A percentile compares a stretch with the other conserved stretches of the same genome.
phyloP scores from a whole-genome alignment of 2,329 filamentous ascomycete genomes.

The Ophiostoma pallidulum region DNA sequence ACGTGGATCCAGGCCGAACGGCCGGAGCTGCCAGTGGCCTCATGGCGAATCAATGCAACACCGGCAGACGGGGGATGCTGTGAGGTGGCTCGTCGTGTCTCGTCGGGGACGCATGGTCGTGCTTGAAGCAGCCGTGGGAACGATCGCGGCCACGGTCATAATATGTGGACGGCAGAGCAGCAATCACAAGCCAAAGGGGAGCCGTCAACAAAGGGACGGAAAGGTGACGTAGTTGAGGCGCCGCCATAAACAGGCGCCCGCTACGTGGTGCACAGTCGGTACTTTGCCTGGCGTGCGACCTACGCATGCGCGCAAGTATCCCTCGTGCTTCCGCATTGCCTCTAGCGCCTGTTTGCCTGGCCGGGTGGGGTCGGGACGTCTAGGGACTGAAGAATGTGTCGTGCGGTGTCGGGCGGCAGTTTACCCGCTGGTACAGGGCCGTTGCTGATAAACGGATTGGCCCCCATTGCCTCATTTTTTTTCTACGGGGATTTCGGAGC shows the following conservation, averaged over 20 bases:
- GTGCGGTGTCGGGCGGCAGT: constrained; percentile 14
- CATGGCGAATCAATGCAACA: neutral
- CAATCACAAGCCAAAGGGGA: neutral
- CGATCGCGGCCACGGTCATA: neutral
- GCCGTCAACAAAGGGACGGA: neutral
- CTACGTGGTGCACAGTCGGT: neutral
- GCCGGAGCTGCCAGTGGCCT: constrained; percentile 1
- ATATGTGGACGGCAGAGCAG: neutral
- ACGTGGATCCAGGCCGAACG: neutral
- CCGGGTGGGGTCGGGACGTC: too few relatives aligned
- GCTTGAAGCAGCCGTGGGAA: neutral
- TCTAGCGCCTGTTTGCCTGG: too few relatives aligned
- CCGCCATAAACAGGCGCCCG: constrained; percentile 3
- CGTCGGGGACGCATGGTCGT: neutral
- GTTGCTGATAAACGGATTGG: constrained; percentile 10
- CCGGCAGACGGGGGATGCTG: neutral
- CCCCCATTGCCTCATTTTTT: constrained; percentile 11
- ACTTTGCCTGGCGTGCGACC: too few relatives aligned
- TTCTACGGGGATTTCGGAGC: neutral
- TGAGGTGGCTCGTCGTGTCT: neutral
- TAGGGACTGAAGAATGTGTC: neutral
- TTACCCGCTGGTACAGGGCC: neutral
- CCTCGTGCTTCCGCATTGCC: too few relatives aligned
- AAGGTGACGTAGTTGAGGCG: constrained; percentile 11
- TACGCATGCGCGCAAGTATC: too few relatives aligned